Evolutionary conservation across 2,329 filamentous ascomycete genomes (phyloP).

Genomic region (Talaromyces sp.): DNA sequence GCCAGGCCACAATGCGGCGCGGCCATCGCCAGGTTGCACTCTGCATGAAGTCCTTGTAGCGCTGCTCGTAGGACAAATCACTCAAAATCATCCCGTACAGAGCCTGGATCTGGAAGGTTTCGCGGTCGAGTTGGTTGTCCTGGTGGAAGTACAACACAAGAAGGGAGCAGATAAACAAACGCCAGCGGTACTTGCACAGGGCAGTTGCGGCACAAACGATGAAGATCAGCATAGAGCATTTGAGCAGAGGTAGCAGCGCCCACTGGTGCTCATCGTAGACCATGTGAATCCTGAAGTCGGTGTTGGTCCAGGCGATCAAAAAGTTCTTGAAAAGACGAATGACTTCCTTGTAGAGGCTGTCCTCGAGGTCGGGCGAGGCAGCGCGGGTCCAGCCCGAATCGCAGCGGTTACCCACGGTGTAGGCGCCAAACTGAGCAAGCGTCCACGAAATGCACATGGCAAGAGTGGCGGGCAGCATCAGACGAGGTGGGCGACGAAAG

Average conservation of each 20-base stretch:
- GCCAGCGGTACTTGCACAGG: conserved; percentile 45
- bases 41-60: conserved; percentile 44
- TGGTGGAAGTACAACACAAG: conserved; percentile 49
- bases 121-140: conserved; percentile 30
- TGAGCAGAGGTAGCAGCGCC: conserved; percentile 48
- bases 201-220: conserved; percentile 42
- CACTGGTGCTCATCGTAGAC: conserved; percentile 54
- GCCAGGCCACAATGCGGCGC: conserved; percentile 33
- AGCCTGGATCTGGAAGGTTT: conserved; percentile 52
- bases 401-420: conserved; percentile 43
- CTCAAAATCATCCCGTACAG: conserved; percentile 50
- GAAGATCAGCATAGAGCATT: conserved; percentile 50
- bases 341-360: conserved; percentile 43
- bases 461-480: conserved; percentile 50
- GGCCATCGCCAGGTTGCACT: conserved; percentile 30
- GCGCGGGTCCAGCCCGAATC: conserved; percentile 51
- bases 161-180: conserved; percentile 43
- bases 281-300: conserved; percentile 48
- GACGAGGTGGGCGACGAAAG: conserved; percentile 49
- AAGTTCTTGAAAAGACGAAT: conserved; percentile 43
- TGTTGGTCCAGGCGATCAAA: conserved; percentile 46
- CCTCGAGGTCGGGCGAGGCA: conserved; percentile 43
- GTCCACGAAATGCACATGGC: conserved; percentile 49
- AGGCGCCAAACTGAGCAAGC: conserved; percentile 47
- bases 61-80: conserved; percentile 46